A percentile compares a stretch with the other conserved stretches of the same genome.
phyloP scores from a whole-genome alignment of 2,329 filamentous ascomycete genomes.

The Harringtonia lauricola region DNA sequence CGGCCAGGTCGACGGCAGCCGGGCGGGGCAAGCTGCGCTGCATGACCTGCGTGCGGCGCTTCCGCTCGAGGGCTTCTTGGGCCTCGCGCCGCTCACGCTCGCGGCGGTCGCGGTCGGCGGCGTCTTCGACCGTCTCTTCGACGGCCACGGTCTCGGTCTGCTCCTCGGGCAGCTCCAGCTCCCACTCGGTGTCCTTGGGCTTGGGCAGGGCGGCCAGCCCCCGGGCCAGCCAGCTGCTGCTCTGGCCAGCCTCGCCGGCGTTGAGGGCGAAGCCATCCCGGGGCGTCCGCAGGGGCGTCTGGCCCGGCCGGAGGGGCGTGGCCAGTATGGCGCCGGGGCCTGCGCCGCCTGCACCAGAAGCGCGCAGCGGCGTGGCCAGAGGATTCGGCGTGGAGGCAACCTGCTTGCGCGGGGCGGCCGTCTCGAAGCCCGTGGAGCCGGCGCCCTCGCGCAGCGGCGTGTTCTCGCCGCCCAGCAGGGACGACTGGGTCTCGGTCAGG shows the following conservation, averaged over 20 bases:
- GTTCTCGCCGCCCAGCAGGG: conserved; percentile 86
- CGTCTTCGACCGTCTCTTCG: conserved; percentile 45
- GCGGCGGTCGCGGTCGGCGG: conserved; percentile 66
- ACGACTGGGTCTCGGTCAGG: conserved; percentile 87
- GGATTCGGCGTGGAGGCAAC: conserved; percentile 88
- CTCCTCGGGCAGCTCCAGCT: conserved; percentile 83
- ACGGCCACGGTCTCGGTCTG: conserved; percentile 42
- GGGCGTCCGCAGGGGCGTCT: conserved; percentile 61
- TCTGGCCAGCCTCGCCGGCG: conserved; percentile 31
- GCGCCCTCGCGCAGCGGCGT: conserved; percentile 74
- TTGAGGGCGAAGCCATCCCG: conserved; percentile 84
- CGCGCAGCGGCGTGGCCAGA: conserved; percentile 82
- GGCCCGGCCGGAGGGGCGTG: conserved; percentile 39
- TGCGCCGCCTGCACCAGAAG: conserved; percentile 66
- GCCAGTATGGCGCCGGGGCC: conserved; percentile 5
- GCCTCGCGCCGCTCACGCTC: conserved; percentile 65
- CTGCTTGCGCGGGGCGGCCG: conserved; percentile 70
- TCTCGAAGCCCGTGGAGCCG: conserved; percentile 79
- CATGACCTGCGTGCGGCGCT: conserved; percentile 81
- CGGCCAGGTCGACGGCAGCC: conserved; percentile 56
- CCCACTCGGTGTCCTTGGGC: conserved; percentile 89
- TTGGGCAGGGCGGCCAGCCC: conserved; percentile 77
- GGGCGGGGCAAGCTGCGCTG: conserved; percentile 76
- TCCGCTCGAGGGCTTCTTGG: conserved; percentile 59
- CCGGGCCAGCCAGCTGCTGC: conserved; percentile 56